A percentile compares a stretch with the other conserved stretches of the same genome.
Evolutionary conservation across 192 early-diverging fungal species (phyloP).

Genomic region (Obelidium mucronatum): DNA sequence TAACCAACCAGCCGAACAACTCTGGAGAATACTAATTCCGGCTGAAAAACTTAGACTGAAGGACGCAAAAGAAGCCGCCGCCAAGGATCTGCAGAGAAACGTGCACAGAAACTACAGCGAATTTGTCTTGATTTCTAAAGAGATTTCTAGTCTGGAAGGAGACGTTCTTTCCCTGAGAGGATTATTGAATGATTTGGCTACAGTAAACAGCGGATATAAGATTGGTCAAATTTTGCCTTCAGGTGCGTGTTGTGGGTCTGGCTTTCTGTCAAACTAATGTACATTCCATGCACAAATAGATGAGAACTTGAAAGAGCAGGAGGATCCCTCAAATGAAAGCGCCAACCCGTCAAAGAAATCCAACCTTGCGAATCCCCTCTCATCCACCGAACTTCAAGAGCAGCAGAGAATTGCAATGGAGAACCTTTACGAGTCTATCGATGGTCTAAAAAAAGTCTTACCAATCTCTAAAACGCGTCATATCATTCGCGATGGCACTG

Average conservation of each 20-base stretch:
- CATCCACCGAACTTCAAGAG: constrained; percentile 28
- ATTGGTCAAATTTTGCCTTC: constrained; percentile 13
- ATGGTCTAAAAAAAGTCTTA: constrained; percentile 57
- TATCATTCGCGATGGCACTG: constrained; percentile 47
- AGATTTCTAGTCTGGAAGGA: constrained; percentile 77
- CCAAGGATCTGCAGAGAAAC: constrained; percentile 79
- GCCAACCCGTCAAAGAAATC: neutral
- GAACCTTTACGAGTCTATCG: constrained; percentile 50
- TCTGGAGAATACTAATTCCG: constrained; percentile 9
- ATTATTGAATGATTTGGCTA: constrained; percentile 71
- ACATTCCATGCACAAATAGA: neutral
- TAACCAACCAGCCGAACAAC: constrained; percentile 36
- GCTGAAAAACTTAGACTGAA: constrained; percentile 67
- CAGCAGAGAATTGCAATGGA: constrained; percentile 36
- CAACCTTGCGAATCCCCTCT: constrained; percentile 9
- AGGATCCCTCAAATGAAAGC: neutral
- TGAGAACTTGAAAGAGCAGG: constrained; percentile 9
- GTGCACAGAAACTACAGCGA: constrained; percentile 85
- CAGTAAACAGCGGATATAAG: constrained; percentile 50
- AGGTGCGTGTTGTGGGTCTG: neutral
- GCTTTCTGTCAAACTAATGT: neutral
- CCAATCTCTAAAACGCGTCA: constrained; percentile 42
- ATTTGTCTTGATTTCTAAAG: constrained; percentile 86
- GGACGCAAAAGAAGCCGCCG: too few relatives aligned
- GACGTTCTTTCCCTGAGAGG: constrained; percentile 81